Conservation (phyloP, 441 rosid species). For the Metrosideros polymorpha region DNA sequence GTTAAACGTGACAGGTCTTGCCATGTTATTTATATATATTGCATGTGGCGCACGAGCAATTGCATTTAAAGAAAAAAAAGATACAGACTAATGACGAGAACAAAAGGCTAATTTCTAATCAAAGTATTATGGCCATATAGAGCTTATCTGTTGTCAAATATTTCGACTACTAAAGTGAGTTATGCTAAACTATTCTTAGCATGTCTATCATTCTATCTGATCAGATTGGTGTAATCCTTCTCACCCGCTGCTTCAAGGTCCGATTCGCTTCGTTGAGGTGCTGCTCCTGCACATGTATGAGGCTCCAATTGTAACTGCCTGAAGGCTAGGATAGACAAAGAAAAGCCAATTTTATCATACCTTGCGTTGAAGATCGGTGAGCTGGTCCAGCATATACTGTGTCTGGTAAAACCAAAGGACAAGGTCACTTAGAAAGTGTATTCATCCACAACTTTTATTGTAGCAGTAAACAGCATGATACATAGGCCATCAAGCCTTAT, state of each 20-base stretch:
- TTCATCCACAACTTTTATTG: neutral
- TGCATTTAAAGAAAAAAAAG: neutral
- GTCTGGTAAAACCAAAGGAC: constrained; percentile 32
- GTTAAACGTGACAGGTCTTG: neutral
- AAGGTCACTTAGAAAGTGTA: neutral
- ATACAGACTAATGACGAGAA: neutral
- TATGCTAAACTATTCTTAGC: neutral
- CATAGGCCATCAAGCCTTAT: neutral
- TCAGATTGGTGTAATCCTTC: neutral
- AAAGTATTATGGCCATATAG: neutral
- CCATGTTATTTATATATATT: neutral
- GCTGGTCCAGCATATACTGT: constrained; percentile 92
- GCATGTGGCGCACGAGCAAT: neutral
- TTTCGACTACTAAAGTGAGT: neutral
- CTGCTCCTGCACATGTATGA: constrained; percentile 44
- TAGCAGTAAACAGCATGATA: neutral
- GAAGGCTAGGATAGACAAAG: neutral
- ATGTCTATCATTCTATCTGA: neutral
- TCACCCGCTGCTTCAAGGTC: constrained; percentile 79
- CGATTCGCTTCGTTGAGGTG: constrained; percentile 73
- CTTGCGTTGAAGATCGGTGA: constrained; percentile 84
- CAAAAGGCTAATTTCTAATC: neutral
- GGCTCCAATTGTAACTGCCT: neutral
- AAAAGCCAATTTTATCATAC: constrained; percentile 20
- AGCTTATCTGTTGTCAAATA: neutral